phyloP scores from a whole-genome alignment of 2,329 filamentous ascomycete species.

The Arthrobotrys musiformis region DNA sequence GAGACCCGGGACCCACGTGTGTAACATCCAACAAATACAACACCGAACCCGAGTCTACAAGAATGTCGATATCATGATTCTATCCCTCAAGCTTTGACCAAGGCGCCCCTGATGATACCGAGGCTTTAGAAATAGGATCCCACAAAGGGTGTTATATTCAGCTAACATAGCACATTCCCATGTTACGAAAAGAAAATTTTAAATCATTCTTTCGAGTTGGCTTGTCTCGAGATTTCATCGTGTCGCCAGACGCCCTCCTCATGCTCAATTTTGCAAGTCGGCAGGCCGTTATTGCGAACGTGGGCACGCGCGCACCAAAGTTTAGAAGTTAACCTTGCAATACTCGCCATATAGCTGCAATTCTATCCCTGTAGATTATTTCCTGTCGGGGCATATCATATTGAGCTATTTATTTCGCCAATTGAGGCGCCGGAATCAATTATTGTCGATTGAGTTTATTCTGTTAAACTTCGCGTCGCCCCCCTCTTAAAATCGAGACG shows the following conservation, averaged over 20 bases:
- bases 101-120: not conserved
- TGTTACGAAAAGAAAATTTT: too few species aligned
- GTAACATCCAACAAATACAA: conserved; percentile 5
- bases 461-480: too few species aligned
- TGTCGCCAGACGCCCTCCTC: too few species aligned
- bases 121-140: not conserved
- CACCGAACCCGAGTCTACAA: not conserved
- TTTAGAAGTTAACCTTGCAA: too few species aligned
- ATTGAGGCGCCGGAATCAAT: not conserved
- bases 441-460: not conserved
- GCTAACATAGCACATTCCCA: not conserved
- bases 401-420: conserved; percentile 10
- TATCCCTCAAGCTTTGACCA: too few species aligned
- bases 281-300: too few species aligned
- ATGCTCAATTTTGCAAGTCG: too few species aligned
- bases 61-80: not conserved
- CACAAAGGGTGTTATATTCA: not conserved
- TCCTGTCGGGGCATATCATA: not conserved
- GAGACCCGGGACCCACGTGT: not conserved
- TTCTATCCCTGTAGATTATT: conserved; percentile 7
- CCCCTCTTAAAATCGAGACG: not conserved
- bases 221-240: too few species aligned
- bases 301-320: too few species aligned
- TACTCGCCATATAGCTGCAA: too few species aligned
- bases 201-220: too few species aligned